phyloP scores from a whole-genome alignment of 2,329 filamentous ascomycete species.

The Penicillium sp. region DNA sequence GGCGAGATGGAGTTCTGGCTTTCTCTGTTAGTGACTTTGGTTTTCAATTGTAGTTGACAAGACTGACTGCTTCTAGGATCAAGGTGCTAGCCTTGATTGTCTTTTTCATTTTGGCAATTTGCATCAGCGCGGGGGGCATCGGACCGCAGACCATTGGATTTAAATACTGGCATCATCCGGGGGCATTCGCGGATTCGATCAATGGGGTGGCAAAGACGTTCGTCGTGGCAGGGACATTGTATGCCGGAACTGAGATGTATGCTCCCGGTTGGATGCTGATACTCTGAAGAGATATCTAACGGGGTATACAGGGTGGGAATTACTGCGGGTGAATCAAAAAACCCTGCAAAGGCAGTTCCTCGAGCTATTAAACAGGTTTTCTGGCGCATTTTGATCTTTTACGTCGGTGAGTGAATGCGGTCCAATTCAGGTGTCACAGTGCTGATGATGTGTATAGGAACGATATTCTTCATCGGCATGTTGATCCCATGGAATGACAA shows the following conservation, averaged over 20 bases:
- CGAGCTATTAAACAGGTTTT: slow-evolving; percentile 43
- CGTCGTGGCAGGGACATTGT: slow-evolving; percentile 35
- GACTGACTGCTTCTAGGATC: slow-evolving; percentile 24
- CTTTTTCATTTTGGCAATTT: slow-evolving; percentile 36
- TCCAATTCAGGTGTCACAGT: background rate
- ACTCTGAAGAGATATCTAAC: too few relatives aligned
- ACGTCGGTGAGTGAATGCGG: slow-evolving; percentile 50
- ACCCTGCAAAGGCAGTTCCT: slow-evolving; percentile 48
- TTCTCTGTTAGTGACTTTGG: slow-evolving; percentile 27
- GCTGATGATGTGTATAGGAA: slow-evolving; percentile 45
- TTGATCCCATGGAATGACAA: slow-evolving; percentile 67
- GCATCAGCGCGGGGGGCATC: slow-evolving; percentile 35
- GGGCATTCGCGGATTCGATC: slow-evolving; percentile 35
- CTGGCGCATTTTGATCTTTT: slow-evolving; percentile 53
- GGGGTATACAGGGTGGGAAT: slow-evolving; percentile 34
- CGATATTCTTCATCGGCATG: slow-evolving; percentile 71
- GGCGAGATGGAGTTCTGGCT: slow-evolving; percentile 54
- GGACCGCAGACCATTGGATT: slow-evolving; percentile 33
- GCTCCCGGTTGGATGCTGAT: background rate
- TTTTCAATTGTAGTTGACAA: background rate
- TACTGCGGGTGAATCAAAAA: slow-evolving; percentile 38
- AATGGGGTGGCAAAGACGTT: slow-evolving; percentile 39
- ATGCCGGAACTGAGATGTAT: slow-evolving; percentile 37
- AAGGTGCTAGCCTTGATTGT: slow-evolving; percentile 33
- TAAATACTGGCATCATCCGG: slow-evolving; percentile 39